Evolutionary conservation across 2,329 filamentous ascomycete genomes (phyloP).

Genomic region (Exophiala sp.): DNA sequence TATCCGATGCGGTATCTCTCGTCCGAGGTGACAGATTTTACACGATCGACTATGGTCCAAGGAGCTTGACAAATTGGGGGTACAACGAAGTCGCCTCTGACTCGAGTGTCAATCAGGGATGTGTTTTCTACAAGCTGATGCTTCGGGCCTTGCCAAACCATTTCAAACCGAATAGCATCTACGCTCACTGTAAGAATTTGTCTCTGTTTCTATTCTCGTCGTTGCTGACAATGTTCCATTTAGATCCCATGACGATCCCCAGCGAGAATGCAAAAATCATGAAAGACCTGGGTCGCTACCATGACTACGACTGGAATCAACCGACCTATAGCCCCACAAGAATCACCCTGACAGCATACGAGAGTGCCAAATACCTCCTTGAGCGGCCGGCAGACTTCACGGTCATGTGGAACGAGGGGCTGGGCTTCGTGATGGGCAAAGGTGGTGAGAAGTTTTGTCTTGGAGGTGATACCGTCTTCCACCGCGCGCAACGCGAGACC

Average conservation of each 20-base stretch:
- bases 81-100: slow-evolving; percentile 70
- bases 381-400: slow-evolving; percentile 57
- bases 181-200: slow-evolving; percentile 56
- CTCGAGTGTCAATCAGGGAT: slow-evolving; percentile 68
- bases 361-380: slow-evolving; percentile 57
- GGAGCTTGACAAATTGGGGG: slow-evolving; percentile 76
- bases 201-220: neutral
- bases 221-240: neutral
- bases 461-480: slow-evolving; percentile 46
- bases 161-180: slow-evolving; percentile 71
- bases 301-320: slow-evolving; percentile 63
- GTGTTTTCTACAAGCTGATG: slow-evolving; percentile 79
- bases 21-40: slow-evolving; percentile 68
- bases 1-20: slow-evolving; percentile 72
- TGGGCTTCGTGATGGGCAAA: slow-evolving; percentile 58
- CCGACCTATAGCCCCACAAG: slow-evolving; percentile 49
- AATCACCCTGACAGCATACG: slow-evolving; percentile 56
- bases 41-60: slow-evolving; percentile 63
- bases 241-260: slow-evolving; percentile 61
- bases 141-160: slow-evolving; percentile 72
- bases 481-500: slow-evolving; percentile 48
- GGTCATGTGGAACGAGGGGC: slow-evolving; percentile 57
- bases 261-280: slow-evolving; percentile 67
- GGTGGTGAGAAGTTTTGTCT: slow-evolving; percentile 54
- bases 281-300: slow-evolving; percentile 58